A percentile compares a stretch with the other conserved stretches of the same genome.
phyloP scores from a whole-genome alignment of 2,329 filamentous ascomycete genomes.

The Colletotrichum destructivum region DNA sequence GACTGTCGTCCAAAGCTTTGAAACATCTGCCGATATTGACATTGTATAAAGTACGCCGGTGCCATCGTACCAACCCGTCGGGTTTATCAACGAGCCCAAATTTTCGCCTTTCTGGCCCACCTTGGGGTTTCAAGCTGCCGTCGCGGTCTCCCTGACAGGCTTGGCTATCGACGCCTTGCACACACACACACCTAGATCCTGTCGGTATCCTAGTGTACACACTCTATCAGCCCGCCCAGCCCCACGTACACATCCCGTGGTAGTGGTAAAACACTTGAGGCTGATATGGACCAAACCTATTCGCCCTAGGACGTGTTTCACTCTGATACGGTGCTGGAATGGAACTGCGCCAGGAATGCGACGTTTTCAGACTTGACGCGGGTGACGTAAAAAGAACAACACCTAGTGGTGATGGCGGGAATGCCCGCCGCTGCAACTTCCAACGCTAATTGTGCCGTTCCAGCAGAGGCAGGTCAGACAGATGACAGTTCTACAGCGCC shows the following conservation, averaged over 20 bases:
- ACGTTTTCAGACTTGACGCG: neutral
- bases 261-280: slow-evolving; percentile 16
- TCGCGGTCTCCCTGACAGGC: slow-evolving; percentile 11
- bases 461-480: neutral
- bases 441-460: slow-evolving; percentile 15
- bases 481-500: slow-evolving; percentile 29
- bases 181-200: neutral
- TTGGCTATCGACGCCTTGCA: slow-evolving; percentile 18
- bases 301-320: slow-evolving; percentile 27
- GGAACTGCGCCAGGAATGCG: slow-evolving; percentile 15
- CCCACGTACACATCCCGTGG: slow-evolving; percentile 20
- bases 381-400: slow-evolving; percentile 13
- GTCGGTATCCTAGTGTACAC: neutral
- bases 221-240: neutral
- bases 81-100: neutral
- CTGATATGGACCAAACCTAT: slow-evolving; percentile 6
- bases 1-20: slow-evolving; percentile 15
- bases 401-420: slow-evolving; percentile 15
- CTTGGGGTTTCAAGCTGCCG: slow-evolving; percentile 4
- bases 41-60: neutral
- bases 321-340: slow-evolving; percentile 30
- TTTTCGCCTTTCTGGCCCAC: neutral
- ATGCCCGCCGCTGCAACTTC: slow-evolving; percentile 24
- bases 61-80: neutral
- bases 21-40: neutral